Base-by-base conservation (phyloP, 192 early-diverging fungal genomes). In the Backusella circina region DNA sequence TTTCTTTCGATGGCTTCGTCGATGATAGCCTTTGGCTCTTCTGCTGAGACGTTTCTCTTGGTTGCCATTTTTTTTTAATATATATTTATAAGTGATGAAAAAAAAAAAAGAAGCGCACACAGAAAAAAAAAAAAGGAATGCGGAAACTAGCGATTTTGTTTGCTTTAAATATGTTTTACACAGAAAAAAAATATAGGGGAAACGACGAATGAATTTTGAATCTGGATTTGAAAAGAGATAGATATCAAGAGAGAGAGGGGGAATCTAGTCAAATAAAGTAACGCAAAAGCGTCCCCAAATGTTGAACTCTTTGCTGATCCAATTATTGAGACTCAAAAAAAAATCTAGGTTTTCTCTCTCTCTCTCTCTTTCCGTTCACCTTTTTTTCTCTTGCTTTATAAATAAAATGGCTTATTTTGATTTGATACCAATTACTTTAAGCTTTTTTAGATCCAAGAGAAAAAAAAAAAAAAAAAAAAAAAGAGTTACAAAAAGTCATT, bases 1-100 rank as follows among this genome's bases (percentile, higher is more conserved):
- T 84, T 81, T 38, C 82, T 82, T 73, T 82, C 85, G 37, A 67
- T 57, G 30, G 77, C 76, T 72, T 78, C 81, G n/a, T 80, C 79
- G 21, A 73, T 44, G 18, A 38, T 50, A 44, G 37, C 68, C 41
- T 71, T 51, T 30, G 32, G n/a, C 47, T 28, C 18, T 10, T 33
- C 32, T 33, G 50, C 44, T 21, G 67, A 37, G 21, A 32, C 30
- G 12, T 71, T 31, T 71, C 70, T 71, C 44, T 71, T 41, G 41
- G 70, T 71, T 33, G 70, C 70, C 70, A 71, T 71, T 31, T 9
- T 71, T 5, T 35, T 15, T 31, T 31, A 38, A 9, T 23, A n/a
- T n/a, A n/a, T n/a, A n/a, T n/a, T n/a, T n/a, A n/a, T n/a, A n/a
- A n/a, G n/a, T n/a, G n/a, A n/a, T n/a, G n/a, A n/a, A n/a, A n/a